Base-by-base conservation (phyloP, 176 grass and related monocot species). In the Miscanthus lutarioriparius region DNA sequence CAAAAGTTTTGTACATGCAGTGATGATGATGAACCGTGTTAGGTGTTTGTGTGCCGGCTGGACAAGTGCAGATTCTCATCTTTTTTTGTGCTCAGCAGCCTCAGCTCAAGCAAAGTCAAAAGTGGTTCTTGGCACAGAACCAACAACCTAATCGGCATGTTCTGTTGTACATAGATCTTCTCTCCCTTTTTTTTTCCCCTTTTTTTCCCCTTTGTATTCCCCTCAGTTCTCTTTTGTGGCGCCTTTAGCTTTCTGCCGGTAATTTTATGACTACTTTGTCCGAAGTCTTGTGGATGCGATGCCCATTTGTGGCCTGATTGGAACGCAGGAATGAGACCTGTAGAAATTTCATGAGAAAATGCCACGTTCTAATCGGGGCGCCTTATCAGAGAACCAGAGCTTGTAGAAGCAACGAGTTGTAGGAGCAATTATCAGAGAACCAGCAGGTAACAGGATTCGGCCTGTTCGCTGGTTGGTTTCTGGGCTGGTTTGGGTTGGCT, bases 1-100 rank as follows among this genome's bases (percentile, higher is more conserved):
- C 27, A 63, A 12, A 39, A 62, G 23, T 87, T 89, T 84, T 87
- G 89, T 84, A 90, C 80, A 84, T 90, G 74, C 38, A 45, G n/a
- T 61, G 56, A 3, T 49, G 75, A 78, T 78, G 83, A 49, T 54
- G 72, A 74, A 70, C 40, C 67, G 5, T 74, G 79, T 78, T 56
- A 56, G 20, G 53, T n/a, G 53, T 54, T 14, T 51, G 17, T 5
- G n/a, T 45, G 23, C 23, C 11, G 22, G 64, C 33, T 75, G 87
- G 45, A 87, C 78, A 82, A 48, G 22, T 70, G 64, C 72, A 82
- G 72, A 53, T 76, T 20, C 23, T 17, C 64, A n/a, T 59, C 41
- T 70, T 27, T 75, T 30, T 89, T 73, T 73, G 12, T 27, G n/a
- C 41, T 48, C 70, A 10, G 59, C 49, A 56, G 53, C 53, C 53